Percentiles rank a stretch among this genome's conserved stretches.
phyloP scores from a whole-genome alignment of 129 eudicot genomes.

The Erigeron canadensis region DNA sequence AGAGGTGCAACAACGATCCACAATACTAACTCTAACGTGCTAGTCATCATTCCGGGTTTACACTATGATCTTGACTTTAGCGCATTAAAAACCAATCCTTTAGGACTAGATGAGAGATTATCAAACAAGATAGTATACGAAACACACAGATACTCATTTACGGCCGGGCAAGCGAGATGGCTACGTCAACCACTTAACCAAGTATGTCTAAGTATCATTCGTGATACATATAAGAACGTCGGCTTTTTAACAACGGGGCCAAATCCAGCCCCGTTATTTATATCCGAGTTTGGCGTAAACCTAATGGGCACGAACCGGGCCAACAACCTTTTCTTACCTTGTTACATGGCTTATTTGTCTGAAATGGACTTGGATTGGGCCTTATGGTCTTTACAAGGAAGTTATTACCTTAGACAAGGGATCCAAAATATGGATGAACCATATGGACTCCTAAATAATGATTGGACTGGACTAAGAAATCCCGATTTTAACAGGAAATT shows the following conservation, averaged over 20 bases:
- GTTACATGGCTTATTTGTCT: conserved; percentile 45
- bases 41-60: conserved; percentile 55
- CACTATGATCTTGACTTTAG: conserved; percentile 41
- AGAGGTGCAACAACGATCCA: conserved; percentile 55
- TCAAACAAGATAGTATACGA: conserved; percentile 51
- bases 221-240: conserved; percentile 16
- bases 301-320: conserved; percentile 25
- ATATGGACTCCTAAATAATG: conserved; percentile 41
- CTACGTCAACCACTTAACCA: conserved; percentile 25
- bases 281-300: conserved; percentile 38
- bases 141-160: conserved; percentile 52
- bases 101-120: conserved; percentile 21
- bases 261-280: conserved; percentile 37
- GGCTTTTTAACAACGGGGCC: conserved; percentile 36
- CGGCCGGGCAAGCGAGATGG: conserved; percentile 31
- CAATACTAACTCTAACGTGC: conserved; percentile 43
- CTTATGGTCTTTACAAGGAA: conserved; percentile 61
- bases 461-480: conserved; percentile 43
- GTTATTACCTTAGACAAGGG: conserved; percentile 49
- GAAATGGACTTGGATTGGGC: conserved; percentile 65
- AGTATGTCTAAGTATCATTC: conserved; percentile 26
- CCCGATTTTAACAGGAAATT: conserved; percentile 28
- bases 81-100: conserved; percentile 31
- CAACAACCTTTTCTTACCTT: conserved; percentile 27
- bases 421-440: conserved; percentile 37